Percentiles rank a stretch among this genome's conserved stretches.
phyloP scores from a whole-genome alignment of 352 stramenopile species.

The Globisporangium emineosum region DNA sequence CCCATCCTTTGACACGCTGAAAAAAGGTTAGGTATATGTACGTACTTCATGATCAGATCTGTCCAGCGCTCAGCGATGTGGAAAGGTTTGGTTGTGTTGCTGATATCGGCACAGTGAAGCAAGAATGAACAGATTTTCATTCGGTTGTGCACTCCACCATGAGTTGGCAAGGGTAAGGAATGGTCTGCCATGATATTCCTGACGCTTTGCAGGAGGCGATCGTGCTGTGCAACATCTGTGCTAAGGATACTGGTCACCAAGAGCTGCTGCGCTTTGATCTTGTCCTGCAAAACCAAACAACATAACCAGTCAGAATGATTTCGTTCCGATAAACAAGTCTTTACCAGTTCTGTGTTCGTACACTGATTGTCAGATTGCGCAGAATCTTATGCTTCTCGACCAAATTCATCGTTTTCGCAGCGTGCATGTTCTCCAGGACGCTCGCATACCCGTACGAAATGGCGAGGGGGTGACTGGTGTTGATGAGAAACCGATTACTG shows the following conservation, averaged over 20 bases:
- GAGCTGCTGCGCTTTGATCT: constrained; percentile 21
- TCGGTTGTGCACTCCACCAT: constrained; percentile 11
- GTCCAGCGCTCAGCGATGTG: constrained; percentile 23
- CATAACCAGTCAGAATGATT: neutral
- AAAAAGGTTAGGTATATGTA: neutral
- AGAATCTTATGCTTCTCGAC: constrained; percentile 16
- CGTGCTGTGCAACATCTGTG: constrained; percentile 23
- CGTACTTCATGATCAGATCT: constrained; percentile 23
- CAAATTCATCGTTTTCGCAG: constrained; percentile 23
- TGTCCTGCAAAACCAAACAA: constrained; percentile 5
- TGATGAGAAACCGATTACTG: constrained; percentile 25
- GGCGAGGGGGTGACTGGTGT: constrained; percentile 18
- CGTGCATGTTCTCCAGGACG: constrained; percentile 30
- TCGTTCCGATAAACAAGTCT: no score
- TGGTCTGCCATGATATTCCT: neutral
- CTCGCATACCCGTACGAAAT: constrained; percentile 19
- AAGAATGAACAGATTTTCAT: constrained; percentile 23
- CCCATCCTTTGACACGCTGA: neutral
- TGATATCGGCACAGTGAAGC: constrained; percentile 32
- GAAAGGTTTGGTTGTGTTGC: constrained; percentile 27
- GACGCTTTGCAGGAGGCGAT: constrained; percentile 18
- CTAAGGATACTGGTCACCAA: constrained; percentile 25
- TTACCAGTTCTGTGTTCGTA: neutral
- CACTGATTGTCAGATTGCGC: constrained; percentile 12
- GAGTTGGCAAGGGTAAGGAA: neutral